Evolutionary conservation across 2,329 filamentous ascomycete genomes (phyloP).

Genomic region (Fusarium duplospermum): DNA sequence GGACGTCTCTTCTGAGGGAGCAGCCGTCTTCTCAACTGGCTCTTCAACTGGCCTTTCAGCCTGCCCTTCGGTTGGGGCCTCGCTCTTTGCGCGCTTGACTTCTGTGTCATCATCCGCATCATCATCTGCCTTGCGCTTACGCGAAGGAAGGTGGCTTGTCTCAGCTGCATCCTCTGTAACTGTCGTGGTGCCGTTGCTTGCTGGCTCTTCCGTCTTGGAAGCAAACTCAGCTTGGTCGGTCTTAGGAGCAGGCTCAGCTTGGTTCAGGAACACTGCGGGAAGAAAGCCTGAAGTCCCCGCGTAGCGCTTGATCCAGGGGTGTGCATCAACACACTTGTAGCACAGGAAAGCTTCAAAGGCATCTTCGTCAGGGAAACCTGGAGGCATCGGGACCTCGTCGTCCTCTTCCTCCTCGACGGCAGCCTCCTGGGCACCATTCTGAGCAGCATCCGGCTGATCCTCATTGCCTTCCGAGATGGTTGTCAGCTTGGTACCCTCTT

Average conservation of each 20-base stretch:
- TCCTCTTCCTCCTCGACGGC: conserved; percentile 58
- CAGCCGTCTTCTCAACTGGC: neutral
- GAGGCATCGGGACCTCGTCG: conserved; percentile 76
- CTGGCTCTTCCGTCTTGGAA: neutral
- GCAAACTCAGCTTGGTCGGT: conserved; percentile 23
- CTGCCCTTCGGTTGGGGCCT: conserved; percentile 35
- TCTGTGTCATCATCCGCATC: conserved; percentile 53
- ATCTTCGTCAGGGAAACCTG: conserved; percentile 89
- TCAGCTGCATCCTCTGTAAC: neutral
- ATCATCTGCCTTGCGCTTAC: conserved; percentile 76
- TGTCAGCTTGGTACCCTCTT: conserved; percentile 50
- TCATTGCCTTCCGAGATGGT: conserved; percentile 65
- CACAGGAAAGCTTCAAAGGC: conserved; percentile 92
- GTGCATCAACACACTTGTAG: conserved; percentile 89
- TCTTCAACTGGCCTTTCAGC: neutral
- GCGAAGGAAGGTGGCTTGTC: conserved; percentile 47
- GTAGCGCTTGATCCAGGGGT: conserved; percentile 93
- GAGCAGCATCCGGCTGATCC: conserved; percentile 36
- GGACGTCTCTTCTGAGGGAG: conserved; percentile 24
- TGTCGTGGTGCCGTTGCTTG: neutral
- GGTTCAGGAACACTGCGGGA: conserved; percentile 69
- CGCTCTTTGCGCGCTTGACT: conserved; percentile 66
- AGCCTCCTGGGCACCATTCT: conserved; percentile 33
- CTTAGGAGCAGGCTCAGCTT: conserved; percentile 8
- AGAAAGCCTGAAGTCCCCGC: conserved; percentile 85